A percentile compares a stretch with the other conserved stretches of the same genome.
Conservation (phyloP, 768 basidiomycete genomes). For the Leccinum obscurum region DNA sequence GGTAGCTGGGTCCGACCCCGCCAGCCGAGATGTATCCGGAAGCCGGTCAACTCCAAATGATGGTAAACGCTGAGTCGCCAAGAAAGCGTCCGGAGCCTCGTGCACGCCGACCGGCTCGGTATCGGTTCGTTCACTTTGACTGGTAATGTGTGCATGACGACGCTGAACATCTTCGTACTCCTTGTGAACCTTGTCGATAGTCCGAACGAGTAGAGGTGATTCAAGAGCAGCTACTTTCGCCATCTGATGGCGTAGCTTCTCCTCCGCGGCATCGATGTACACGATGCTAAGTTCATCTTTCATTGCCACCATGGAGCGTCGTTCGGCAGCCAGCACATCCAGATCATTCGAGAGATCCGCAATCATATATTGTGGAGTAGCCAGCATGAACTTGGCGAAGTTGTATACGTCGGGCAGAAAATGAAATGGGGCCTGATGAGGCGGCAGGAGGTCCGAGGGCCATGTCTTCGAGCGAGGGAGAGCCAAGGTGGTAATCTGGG, state of each 20-base stretch:
- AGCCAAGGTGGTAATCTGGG: conserved; percentile 92
- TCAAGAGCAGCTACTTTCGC: conserved; percentile 77
- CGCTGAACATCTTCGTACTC: conserved; percentile 56
- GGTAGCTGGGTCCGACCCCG: conserved; percentile 6
- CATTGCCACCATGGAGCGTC: conserved; percentile 59
- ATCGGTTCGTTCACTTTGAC: conserved; percentile 26
- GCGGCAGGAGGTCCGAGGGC: conserved; percentile 90
- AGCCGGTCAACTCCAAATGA: conserved; percentile 13
- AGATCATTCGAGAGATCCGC: conserved; percentile 72
- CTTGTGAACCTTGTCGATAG: conserved; percentile 62
- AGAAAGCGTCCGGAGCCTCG: conserved; percentile 61
- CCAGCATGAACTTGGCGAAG: conserved; percentile 95
- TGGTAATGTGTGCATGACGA: conserved; percentile 25
- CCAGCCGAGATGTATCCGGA: neutral
- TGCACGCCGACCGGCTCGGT: conserved; percentile 13
- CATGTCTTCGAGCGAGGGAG: conserved; percentile 89
- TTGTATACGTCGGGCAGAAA: conserved; percentile 90
- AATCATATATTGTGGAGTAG: conserved; percentile 82
- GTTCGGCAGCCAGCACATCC: conserved; percentile 70
- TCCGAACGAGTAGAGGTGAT: conserved; percentile 58
- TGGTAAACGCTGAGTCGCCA: conserved; percentile 42
- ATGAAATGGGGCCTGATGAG: conserved; percentile 93
- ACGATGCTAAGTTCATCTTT: conserved; percentile 74
- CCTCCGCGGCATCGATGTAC: conserved; percentile 79
- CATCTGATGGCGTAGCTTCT: conserved; percentile 77